A percentile compares a stretch with the other conserved stretches of the same genome.
Conservation (phyloP, 345 rosid species). For the Pseudoturritis turrita region DNA sequence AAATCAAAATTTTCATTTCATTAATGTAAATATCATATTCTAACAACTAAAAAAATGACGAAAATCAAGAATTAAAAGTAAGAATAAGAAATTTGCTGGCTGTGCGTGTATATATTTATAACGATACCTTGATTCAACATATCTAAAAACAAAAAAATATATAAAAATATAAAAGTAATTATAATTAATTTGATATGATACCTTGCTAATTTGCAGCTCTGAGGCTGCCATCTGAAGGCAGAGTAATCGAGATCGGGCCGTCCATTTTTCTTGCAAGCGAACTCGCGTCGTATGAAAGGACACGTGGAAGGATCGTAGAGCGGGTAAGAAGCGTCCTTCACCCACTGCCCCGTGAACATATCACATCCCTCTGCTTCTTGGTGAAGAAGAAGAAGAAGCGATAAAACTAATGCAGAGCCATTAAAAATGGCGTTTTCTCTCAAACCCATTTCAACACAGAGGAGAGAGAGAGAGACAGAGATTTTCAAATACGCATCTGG, state of each 20-base stretch:
- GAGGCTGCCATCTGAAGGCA: conserved; percentile 72
- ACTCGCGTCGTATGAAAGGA: conserved; percentile 66
- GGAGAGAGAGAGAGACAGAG: conserved; percentile 12
- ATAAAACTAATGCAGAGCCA: conserved; percentile 2
- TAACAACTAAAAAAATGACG: not conserved
- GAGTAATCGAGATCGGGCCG: conserved; percentile 60
- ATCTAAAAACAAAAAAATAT: not conserved
- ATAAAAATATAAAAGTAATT: not conserved
- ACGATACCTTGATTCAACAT: not conserved
- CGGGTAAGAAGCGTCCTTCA: conserved; percentile 56
- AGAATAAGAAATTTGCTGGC: not conserved
- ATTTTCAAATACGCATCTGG: conserved; percentile 24
- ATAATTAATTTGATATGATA: conserved; percentile 1
- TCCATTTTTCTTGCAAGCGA: conserved; percentile 61
- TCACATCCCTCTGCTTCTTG: conserved; percentile 38
- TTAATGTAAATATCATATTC: not conserved
- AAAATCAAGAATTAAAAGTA: not conserved
- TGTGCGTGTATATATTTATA: not conserved
- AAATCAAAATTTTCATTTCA: conserved; percentile 3
- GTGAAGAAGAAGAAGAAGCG: conserved; percentile 13
- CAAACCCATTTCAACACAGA: conserved; percentile 27
- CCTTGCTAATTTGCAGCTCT: conserved; percentile 51
- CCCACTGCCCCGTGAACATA: conserved; percentile 71
- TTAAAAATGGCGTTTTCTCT: conserved; percentile 4
- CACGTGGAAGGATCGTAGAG: conserved; percentile 54